Percentiles rank a stretch among this genome's conserved stretches.
phyloP scores from a whole-genome alignment of 177 flowering plant genomes.

The Vitis hybrid region DNA sequence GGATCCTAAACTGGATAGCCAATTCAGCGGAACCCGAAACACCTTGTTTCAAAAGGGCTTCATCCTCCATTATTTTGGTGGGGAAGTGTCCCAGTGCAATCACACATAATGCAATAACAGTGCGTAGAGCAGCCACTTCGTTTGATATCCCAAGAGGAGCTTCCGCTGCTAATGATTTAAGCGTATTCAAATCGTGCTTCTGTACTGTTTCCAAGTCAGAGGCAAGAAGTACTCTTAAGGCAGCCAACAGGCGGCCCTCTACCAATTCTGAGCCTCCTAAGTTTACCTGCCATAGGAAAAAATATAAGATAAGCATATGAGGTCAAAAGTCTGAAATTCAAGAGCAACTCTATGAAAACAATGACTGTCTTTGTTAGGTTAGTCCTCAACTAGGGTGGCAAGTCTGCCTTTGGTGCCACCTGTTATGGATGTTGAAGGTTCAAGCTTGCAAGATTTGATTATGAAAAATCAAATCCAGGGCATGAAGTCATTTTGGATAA shows the following conservation, averaged over 20 bases:
- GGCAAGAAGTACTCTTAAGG: constrained; percentile 69
- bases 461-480: neutral
- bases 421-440: neutral
- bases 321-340: neutral
- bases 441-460: neutral
- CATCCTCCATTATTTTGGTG: constrained; percentile 85
- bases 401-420: neutral
- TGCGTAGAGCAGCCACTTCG: constrained; percentile 65
- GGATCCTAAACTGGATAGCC: constrained; percentile 70
- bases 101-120: constrained; percentile 67
- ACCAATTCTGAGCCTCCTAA: constrained; percentile 79
- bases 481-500: too few species aligned
- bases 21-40: constrained; percentile 47
- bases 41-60: constrained; percentile 46
- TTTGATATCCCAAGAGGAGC: constrained; percentile 77
- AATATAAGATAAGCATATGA: neutral
- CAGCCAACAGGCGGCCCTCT: constrained; percentile 83
- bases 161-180: constrained; percentile 62
- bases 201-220: constrained; percentile 49
- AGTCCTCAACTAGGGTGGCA: neutral
- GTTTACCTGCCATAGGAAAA: constrained; percentile 47
- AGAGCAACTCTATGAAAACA: neutral
- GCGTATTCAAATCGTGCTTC: constrained; percentile 49
- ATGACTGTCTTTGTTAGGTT: neutral
- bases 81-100: constrained; percentile 78